Base-by-base conservation (phyloP, 345 rosid species). In the Lenwebbia sp. region DNA sequence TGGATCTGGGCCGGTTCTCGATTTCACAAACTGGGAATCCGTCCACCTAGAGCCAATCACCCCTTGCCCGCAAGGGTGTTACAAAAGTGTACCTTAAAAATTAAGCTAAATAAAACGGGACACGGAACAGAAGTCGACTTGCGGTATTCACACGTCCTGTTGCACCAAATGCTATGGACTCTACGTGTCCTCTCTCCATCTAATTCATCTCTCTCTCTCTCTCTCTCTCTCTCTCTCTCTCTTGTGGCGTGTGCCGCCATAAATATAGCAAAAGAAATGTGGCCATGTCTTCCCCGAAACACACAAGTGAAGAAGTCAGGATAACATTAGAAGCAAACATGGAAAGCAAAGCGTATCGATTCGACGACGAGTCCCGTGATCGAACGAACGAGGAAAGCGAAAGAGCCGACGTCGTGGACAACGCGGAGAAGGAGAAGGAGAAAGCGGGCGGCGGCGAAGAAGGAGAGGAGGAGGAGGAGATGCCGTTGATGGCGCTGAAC, bases 401-500 rank as follows among this genome's bases (percentile, higher is more conserved):
- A 37, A 60, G 74, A 28, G 74, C 74, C 37, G 21, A 13, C 37
- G 10, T 60, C 37, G 37, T 6, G 12, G 54, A 53, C 54, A 7
- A 14, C 54, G n/a, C 70, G 2, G 10, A 60, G 37, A 14, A 6
- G 74, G 41, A 62, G 23, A 37, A 10, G 81, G 10, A 70, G 81
- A 70, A 19, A 70, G 81, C 7, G 7, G 81, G 47, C 12, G 44
- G 78, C 26, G 13, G 76, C 44, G 78, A 25, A 10, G 12, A 9
- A 5, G 25, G 2, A 33, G 44, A 12, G 37, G 37, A 13, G n/a
- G 57, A 55, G 70, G 78, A 33, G 44, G 78, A 70, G 81, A 19
- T 90, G 37, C 96, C 94, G 30, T 33, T 90, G 33, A 91, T 94
- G 96, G 93, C 98, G 12, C 87, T 94, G 49, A 94, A 94, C 89